Evolutionary conservation across 306 rosid genomes (phyloP).

Genomic region (Gillenia trifoliata): DNA sequence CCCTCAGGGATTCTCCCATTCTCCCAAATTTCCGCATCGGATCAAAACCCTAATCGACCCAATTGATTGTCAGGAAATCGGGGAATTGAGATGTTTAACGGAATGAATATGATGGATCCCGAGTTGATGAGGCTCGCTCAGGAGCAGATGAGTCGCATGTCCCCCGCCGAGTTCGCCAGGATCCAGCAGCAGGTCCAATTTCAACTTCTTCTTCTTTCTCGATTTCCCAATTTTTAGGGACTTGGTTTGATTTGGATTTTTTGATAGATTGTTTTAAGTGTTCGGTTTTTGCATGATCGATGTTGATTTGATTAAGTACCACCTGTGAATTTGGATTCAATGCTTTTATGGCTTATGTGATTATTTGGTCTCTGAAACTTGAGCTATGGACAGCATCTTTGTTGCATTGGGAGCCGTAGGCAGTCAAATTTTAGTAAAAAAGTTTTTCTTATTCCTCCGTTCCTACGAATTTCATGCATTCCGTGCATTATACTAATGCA

Average conservation of each 20-base stretch:
- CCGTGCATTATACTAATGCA: not conserved
- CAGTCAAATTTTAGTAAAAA: too few species aligned
- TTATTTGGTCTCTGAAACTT: not conserved
- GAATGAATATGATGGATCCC: conserved; percentile 94
- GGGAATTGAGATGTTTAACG: conserved; percentile 34
- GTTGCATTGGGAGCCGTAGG: too few species aligned
- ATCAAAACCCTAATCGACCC: not conserved
- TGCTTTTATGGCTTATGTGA: not conserved
- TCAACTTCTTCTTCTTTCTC: not conserved
- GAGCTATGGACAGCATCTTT: not conserved
- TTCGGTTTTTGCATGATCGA: not conserved
- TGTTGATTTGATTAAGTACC: not conserved
- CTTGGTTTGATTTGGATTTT: not conserved
- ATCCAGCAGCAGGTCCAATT: conserved; percentile 76
- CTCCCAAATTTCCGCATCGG: not conserved
- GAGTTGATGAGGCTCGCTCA: conserved; percentile 81
- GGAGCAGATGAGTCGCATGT: conserved; percentile 98
- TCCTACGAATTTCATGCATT: too few species aligned
- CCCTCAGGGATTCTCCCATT: not conserved
- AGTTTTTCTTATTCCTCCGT: too few species aligned
- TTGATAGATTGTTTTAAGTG: not conserved
- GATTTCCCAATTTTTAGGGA: not conserved
- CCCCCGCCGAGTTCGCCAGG: conserved; percentile 83
- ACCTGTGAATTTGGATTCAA: not conserved
- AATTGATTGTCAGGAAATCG: not conserved